Evolutionary conservation across 768 basidiomycete genomes (phyloP).

Genomic region (Hysterangium stoloniferum): DNA sequence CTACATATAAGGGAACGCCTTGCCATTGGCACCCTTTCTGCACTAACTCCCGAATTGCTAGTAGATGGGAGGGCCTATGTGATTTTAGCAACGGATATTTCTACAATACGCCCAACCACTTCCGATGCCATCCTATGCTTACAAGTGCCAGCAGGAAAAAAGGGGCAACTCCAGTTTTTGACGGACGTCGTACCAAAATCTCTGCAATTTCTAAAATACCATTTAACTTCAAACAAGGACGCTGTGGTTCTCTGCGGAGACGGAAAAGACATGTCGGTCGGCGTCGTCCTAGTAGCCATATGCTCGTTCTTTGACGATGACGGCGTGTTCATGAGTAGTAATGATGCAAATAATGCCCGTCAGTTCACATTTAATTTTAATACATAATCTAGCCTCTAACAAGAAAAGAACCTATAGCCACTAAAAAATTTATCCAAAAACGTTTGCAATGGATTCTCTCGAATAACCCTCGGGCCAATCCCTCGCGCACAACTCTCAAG

Average conservation of each 20-base stretch:
- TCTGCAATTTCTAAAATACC: conserved; percentile 35
- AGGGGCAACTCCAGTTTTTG: conserved; percentile 43
- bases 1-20: background rate
- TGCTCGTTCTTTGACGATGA: conserved; percentile 50
- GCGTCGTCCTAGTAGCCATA: conserved; percentile 52
- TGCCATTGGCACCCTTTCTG: conserved; percentile 4
- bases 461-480: conserved; percentile 69
- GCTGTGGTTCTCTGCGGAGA: conserved; percentile 48
- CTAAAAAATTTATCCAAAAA: conserved; percentile 59
- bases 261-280: conserved; percentile 57
- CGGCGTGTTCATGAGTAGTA: conserved; percentile 27
- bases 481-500: conserved; percentile 74
- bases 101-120: conserved; percentile 13
- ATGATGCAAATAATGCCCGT: background rate
- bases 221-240: conserved; percentile 28
- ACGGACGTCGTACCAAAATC: conserved; percentile 40
- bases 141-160: conserved; percentile 38
- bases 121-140: conserved; percentile 15
- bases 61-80: conserved; percentile 8
- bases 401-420: conserved; percentile 16
- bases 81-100: conserved; percentile 16
- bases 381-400: background rate
- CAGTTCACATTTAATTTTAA: background rate
- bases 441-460: conserved; percentile 85
- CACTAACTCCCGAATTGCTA: conserved; percentile 5